Base-by-base conservation (phyloP, 768 basidiomycete genomes). In the Mrakia hoshinonis region DNA sequence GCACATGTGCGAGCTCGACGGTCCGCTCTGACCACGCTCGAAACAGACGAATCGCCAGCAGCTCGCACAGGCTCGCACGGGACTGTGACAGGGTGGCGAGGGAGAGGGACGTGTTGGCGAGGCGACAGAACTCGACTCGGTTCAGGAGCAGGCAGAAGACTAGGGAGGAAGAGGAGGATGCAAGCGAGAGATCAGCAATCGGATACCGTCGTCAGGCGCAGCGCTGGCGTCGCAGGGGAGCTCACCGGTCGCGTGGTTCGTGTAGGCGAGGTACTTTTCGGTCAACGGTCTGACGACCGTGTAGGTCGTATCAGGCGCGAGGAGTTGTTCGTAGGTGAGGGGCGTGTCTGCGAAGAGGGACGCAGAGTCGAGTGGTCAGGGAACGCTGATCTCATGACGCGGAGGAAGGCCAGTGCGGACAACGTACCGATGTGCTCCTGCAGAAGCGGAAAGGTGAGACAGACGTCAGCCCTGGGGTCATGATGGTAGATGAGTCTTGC, bases 71-170 rank as follows among this genome's bases (percentile, higher is more conserved):
- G 47, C 83, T 81, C 1, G 92, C 92, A 46, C 94, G 85, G 1
- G 91, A 86, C 0, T 47, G 58, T 12, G 72, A 73, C 9, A 73
- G 63, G 43, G 64, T 49, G 4, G 72, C 68, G 49, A 73, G 49
- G 20, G 66, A 73, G 11, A 73, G 60, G 9, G 67, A 73, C 31
- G 48, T 48, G 43, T 58, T 62, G 26, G 67, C 46, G 1, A 63
- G 26, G 1, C 72, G 58, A 22, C 68, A 63, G 61, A 73, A 73
- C 29, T 73, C 55, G 13, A 73, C 67, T 20, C 91, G 86, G 79
- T 92, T 95, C 67, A 96, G 81, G 3, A 96, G 86, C 72, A 92
- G 85, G 76, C 91, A 92, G 77, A 96, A 96, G 6, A 91, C 88
- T 79, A 52, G 22, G 5, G 26, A 15, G 31, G 34, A 43, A 15